phyloP scores from a whole-genome alignment of 176 grass and related monocot genomes.

The Oryza longistaminata region DNA sequence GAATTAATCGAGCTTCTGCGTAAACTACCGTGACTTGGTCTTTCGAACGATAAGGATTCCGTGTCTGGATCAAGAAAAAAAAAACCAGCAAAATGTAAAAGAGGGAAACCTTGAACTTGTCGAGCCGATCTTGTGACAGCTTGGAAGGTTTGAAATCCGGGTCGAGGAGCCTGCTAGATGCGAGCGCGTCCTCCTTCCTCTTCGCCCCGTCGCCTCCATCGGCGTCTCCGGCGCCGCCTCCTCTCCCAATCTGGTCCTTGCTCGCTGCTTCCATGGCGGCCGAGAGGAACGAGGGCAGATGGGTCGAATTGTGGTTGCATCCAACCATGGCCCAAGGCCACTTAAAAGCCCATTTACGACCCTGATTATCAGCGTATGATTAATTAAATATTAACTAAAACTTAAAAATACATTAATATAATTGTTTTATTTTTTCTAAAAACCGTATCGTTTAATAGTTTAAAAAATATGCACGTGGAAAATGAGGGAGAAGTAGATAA shows the following conservation, averaged over 20 bases:
- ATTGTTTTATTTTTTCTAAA: too few species aligned
- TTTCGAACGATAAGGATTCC: background rate
- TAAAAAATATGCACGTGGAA: too few species aligned
- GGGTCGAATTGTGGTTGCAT: background rate
- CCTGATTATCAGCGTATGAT: too few species aligned
- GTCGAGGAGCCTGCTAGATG: slow-evolving; percentile 53
- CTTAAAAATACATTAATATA: too few species aligned
- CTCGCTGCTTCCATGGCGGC: slow-evolving; percentile 20
- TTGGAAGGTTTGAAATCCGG: slow-evolving; percentile 69
- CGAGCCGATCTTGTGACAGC: slow-evolving; percentile 59
- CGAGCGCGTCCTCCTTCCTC: slow-evolving; percentile 58
- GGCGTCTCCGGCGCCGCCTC: slow-evolving; percentile 17
- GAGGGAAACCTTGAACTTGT: slow-evolving; percentile 67
- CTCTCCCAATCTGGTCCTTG: slow-evolving; percentile 7
- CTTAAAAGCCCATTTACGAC: background rate
- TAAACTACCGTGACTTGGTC: background rate
- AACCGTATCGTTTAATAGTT: too few species aligned
- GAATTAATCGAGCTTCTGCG: background rate
- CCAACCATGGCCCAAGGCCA: slow-evolving; percentile 1
- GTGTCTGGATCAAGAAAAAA: background rate
- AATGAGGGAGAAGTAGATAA: too few species aligned
- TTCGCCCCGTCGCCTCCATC: slow-evolving; percentile 28
- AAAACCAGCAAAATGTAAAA: background rate
- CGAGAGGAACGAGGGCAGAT: background rate
- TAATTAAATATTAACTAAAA: too few species aligned